phyloP scores from a whole-genome alignment of 768 basidiomycete species.

The Panaeolus papilionaceus region DNA sequence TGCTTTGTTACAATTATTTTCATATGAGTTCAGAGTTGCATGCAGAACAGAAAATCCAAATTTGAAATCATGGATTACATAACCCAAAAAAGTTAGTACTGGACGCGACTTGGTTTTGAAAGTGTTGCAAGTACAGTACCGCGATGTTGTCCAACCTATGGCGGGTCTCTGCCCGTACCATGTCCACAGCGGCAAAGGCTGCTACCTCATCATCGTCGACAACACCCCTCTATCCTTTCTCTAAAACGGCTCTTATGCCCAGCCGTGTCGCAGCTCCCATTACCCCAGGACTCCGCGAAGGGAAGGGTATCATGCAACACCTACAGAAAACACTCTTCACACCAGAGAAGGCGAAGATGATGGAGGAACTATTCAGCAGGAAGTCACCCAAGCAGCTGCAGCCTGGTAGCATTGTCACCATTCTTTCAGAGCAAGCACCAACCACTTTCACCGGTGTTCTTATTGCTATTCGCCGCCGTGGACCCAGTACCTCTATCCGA shows the following conservation, averaged over 20 bases:
- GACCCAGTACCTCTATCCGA: conserved; percentile 86
- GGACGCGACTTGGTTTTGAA: neutral
- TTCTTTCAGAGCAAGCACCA: conserved; percentile 78
- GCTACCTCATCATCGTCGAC: conserved; percentile 22
- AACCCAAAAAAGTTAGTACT: conserved; percentile 18
- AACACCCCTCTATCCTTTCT: conserved; percentile 69
- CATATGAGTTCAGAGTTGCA: neutral
- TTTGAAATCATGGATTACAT: conserved; percentile 21
- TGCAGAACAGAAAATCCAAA: neutral
- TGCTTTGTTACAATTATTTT: neutral
- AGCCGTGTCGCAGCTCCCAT: conserved; percentile 50
- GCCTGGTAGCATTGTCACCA: conserved; percentile 88
- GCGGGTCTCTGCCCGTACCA: conserved; percentile 42
- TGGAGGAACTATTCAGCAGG: conserved; percentile 74
- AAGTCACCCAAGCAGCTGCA: conserved; percentile 69
- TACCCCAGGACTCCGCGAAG: conserved; percentile 55
- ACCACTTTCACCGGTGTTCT: conserved; percentile 90
- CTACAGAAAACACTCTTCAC: conserved; percentile 69
- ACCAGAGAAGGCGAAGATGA: conserved; percentile 72
- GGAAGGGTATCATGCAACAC: conserved; percentile 83
- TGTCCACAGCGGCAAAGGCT: conserved; percentile 49
- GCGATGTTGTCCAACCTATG: conserved; percentile 46
- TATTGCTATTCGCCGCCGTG: conserved; percentile 81
- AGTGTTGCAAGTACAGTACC: neutral
- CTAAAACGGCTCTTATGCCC: conserved; percentile 64